Conservation (phyloP, 2,329 filamentous ascomycete genomes). For the Colletotrichum tabaci region DNA sequence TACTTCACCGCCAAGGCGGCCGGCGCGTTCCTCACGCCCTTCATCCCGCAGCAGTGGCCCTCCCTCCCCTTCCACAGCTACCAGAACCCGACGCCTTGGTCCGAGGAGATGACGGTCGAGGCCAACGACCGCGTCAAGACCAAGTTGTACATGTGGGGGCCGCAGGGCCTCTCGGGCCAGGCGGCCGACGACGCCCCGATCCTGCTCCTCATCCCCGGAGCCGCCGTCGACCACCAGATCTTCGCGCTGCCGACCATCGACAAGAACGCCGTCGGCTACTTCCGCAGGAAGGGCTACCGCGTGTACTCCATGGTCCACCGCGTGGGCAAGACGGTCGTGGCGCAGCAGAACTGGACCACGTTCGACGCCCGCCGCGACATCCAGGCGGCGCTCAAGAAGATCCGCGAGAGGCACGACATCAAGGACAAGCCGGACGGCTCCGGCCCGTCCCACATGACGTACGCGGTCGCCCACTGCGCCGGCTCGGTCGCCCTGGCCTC, state of each 20-base stretch:
- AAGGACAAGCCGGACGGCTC: slow-evolving; percentile 34
- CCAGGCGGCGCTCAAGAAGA: slow-evolving; percentile 66
- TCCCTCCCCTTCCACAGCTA: slow-evolving; percentile 62
- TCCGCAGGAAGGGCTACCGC: slow-evolving; percentile 71
- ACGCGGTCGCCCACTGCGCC: slow-evolving; percentile 75
- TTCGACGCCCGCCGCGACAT: slow-evolving; percentile 74
- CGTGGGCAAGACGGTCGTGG: slow-evolving; percentile 67
- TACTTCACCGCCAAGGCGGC: slow-evolving; percentile 70
- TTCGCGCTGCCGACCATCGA: slow-evolving; percentile 74
- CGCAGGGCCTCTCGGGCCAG: slow-evolving; percentile 53
- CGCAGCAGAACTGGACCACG: slow-evolving; percentile 69
- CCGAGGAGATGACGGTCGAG: slow-evolving; percentile 59
- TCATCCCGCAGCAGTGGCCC: slow-evolving; percentile 70
- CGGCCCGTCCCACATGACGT: slow-evolving; percentile 57
- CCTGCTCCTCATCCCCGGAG: slow-evolving; percentile 74
- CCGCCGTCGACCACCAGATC: slow-evolving; percentile 74
- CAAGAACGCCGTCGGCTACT: slow-evolving; percentile 74
- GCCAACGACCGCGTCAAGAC: slow-evolving; percentile 68
- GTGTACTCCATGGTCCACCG: slow-evolving; percentile 73
- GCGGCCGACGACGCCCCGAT: slow-evolving; percentile 55
- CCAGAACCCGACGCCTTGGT: slow-evolving; percentile 65
- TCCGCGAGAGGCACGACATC: slow-evolving; percentile 57
- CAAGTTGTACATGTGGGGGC: slow-evolving; percentile 70
- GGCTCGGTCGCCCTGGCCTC: slow-evolving; percentile 72
- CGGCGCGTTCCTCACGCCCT: slow-evolving; percentile 67